Percentiles rank a stretch among this genome's conserved stretches.
phyloP scores from a whole-genome alignment of 2,329 filamentous ascomycete genomes.

The Neobulgaria alba region DNA sequence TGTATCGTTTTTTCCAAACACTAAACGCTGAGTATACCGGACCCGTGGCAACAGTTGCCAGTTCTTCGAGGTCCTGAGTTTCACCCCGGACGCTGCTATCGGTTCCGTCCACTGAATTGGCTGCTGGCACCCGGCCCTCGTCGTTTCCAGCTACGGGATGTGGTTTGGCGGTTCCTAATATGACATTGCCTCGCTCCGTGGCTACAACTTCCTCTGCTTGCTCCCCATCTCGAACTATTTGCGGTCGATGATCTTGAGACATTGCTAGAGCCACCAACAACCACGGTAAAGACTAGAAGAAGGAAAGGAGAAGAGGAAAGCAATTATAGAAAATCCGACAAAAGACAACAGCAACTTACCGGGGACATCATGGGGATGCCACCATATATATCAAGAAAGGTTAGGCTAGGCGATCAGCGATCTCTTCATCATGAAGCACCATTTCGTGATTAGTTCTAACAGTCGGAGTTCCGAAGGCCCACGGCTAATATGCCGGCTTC shows the following conservation, averaged over 20 bases:
- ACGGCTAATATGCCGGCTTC: too few species aligned
- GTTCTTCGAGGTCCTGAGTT: constrained; percentile 22
- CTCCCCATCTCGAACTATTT: neutral
- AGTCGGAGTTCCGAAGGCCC: too few species aligned
- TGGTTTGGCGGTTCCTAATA: neutral
- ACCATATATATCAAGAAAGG: too few species aligned
- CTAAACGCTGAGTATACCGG: constrained; percentile 27
- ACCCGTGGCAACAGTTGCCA: constrained; percentile 21
- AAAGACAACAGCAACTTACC: too few species aligned
- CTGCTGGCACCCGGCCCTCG: neutral
- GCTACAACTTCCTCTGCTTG: neutral
- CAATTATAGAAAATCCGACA: too few species aligned
- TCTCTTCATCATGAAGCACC: too few species aligned
- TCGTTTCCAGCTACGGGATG: neutral
- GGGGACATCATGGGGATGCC: too few species aligned
- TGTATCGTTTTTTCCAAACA: constrained; percentile 38
- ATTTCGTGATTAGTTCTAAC: too few species aligned
- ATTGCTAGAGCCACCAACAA: neutral
- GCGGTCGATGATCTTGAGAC: neutral
- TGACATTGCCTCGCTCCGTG: too few species aligned
- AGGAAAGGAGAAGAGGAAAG: neutral
- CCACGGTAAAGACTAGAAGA: neutral
- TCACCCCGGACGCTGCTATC: constrained; percentile 16
- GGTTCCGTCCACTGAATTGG: constrained; percentile 7
- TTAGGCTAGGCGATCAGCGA: too few species aligned